These are phyloP conservation scores for Tetrahymena borealis DNA, from an alignment of 73 alveolate species.

Conservation along the genomic window DNA sequence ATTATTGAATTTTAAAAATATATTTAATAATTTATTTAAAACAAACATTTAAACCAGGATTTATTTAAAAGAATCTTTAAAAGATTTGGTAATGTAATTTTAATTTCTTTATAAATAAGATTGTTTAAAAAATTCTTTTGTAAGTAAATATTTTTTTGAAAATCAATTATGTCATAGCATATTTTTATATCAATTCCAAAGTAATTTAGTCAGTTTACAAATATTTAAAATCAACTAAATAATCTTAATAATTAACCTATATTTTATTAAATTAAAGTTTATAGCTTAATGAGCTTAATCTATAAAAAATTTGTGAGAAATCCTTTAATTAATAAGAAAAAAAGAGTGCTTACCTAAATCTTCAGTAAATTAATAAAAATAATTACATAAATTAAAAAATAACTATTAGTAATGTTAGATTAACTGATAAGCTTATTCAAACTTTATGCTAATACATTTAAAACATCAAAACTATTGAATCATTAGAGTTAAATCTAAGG, in stretches of 20 bases:
- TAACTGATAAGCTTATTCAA: background rate
- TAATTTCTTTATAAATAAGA: no score
- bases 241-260: background rate
- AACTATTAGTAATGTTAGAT: background rate
- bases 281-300: background rate
- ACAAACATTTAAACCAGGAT: no score
- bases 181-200: background rate
- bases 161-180: background rate
- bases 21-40: no score
- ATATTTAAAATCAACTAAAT: background rate
- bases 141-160: background rate
- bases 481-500: background rate
- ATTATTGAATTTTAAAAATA: no score
- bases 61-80: no score
- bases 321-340: background rate
- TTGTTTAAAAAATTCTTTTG: background rate
- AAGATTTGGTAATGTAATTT: no score
- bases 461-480: background rate
- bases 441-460: background rate
- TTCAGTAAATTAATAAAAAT: background rate
- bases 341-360: background rate
- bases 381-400: background rate
- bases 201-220: background rate
- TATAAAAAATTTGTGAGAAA: background rate
- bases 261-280: background rate